Base-by-base conservation (phyloP, 257 asterid genomes). In the Solanum sparsipilum region DNA sequence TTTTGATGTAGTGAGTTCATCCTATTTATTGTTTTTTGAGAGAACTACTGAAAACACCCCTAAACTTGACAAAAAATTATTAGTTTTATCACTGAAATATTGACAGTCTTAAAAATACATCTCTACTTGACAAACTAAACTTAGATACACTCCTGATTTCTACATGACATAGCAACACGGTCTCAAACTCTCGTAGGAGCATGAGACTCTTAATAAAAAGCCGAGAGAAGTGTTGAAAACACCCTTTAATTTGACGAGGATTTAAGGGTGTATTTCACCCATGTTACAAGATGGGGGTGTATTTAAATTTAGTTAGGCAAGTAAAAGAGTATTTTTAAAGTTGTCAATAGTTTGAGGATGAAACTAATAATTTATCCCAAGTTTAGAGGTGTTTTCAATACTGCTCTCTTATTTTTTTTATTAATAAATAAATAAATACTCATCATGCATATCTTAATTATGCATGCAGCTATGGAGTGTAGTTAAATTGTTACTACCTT, bases 381-480 rank as follows among this genome's bases (percentile, higher is more conserved):
- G n/a, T 52, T 52, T 52, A 52, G 9, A 9, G 9, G 9, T 6
- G 63, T 2, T 52, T 52, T 52, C n/a, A 52, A 52, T 52, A 46
- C 9, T 52, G 16, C 63, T 6, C n/a, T 52, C 63, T 52, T 52
- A 20, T 16, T 52, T 18, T 13, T 52, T 52, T 5, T 15, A 52
- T 6, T 5, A 16, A 52, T 5, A 52, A 16, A 52, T 18, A 18
- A 2, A 56, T 18, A 56, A 56, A 56, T 56, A 56, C 25, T 56
- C 65, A 56, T 56, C 9, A 52, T 52, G 63, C 23, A 60, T 21
- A 1, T 60, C 70, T 60, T 23, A 60, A 63, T 2, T 73, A 13
- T 46, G 44, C 89, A 68, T 93, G 92, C 94, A 96, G 98, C 93
- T 96, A 88, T 96, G 96, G 94, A 92, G 90, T 88, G 52, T 93